These are phyloP conservation scores for Hagleromyces aurorensis DNA, from an alignment of 805 yeast genomes.

Conservation along the genomic window DNA sequence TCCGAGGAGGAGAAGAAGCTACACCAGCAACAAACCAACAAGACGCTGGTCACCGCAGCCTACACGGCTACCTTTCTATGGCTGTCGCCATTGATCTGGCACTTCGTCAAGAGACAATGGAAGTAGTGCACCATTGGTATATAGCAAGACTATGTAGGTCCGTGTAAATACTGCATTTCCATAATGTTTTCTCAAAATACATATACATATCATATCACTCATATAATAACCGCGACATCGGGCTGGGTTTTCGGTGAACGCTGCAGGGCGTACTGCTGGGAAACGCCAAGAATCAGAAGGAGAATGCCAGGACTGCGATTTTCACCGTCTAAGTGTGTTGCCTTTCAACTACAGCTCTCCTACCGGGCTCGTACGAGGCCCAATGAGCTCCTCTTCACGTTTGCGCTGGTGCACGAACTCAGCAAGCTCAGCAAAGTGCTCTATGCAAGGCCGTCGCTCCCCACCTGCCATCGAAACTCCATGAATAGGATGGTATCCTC, in stretches of 20 bases:
- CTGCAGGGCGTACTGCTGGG: too few relatives aligned
- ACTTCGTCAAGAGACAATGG: slow-evolving; percentile 30
- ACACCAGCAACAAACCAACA: slow-evolving; percentile 54
- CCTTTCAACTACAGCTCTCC: slow-evolving; percentile 10
- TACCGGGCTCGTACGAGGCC: slow-evolving; percentile 5
- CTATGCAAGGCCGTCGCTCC: slow-evolving; percentile 14
- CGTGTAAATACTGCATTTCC: too few relatives aligned
- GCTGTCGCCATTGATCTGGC: slow-evolving; percentile 32
- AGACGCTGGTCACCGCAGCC: slow-evolving; percentile 53
- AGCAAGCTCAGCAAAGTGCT: slow-evolving; percentile 13
- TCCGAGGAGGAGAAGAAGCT: slow-evolving; percentile 60
- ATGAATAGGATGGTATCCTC: slow-evolving; percentile 7
- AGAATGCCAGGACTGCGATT: too few relatives aligned
- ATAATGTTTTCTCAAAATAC: too few relatives aligned
- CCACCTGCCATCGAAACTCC: slow-evolving; percentile 5
- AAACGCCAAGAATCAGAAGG: too few relatives aligned
- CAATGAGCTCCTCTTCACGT: slow-evolving; percentile 11
- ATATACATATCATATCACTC: too few relatives aligned
- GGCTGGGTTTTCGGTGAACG: too few relatives aligned
- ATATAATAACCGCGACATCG: too few relatives aligned
- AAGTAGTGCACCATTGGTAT: too few relatives aligned
- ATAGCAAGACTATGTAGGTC: too few relatives aligned
- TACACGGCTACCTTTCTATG: slow-evolving; percentile 57
- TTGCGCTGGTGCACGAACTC: slow-evolving; percentile 7
- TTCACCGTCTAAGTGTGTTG: too few relatives aligned